Evolutionary conservation across 2,329 filamentous ascomycete genomes (phyloP), one percentile per base, ranked within the genome.

Genomic region (Paecilomyces niveus): DNA sequence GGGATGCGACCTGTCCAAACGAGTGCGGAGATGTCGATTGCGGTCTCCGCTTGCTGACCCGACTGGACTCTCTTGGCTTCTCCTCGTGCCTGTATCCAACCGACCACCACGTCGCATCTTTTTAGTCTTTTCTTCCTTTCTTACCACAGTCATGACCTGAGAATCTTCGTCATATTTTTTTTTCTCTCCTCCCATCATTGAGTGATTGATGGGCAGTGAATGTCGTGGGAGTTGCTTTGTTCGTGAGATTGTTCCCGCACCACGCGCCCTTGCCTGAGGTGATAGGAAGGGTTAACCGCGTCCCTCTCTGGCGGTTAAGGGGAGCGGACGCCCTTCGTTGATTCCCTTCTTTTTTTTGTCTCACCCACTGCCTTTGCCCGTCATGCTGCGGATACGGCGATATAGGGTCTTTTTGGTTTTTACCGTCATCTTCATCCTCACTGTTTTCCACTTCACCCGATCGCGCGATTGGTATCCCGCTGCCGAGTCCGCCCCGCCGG

Each of bases 391-490:
- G 57, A 65, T 78, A 60, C 78, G 79, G 56, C 76, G 79, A 63
- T 81, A 81, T 64, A 74, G 79, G 58, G 65, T 76, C 33, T 76
- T 78, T 57, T 62, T 81, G 56, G 63, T 77, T 39, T 77, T 80
- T 58, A 76, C 77, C 32, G 67, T 74, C 57, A 68, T 78, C 57
- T 68, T 75, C 18, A 63, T 78, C 45, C 66, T 79, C 49, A 68
- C 78, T 2, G 69, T 85, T 56, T 78, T 84, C 65, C 80, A 81
- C 63, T 83, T 84, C 62, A 71, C 75, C 33, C 72, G 73, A 54
- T 76, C 80, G 59, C 74, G 73, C 59, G 70, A 77, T 57, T 76
- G 75, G 71, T 64, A 59, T 58, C 60, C 50, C 51, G 57, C 59
- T 60, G 56, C 59, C 57, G 58, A 60, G 52, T 50, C 61, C 21